Evolutionary conservation across 495 filamentous ascomycete species (phyloP).

Genomic region (Amniculicola lignicola): DNA sequence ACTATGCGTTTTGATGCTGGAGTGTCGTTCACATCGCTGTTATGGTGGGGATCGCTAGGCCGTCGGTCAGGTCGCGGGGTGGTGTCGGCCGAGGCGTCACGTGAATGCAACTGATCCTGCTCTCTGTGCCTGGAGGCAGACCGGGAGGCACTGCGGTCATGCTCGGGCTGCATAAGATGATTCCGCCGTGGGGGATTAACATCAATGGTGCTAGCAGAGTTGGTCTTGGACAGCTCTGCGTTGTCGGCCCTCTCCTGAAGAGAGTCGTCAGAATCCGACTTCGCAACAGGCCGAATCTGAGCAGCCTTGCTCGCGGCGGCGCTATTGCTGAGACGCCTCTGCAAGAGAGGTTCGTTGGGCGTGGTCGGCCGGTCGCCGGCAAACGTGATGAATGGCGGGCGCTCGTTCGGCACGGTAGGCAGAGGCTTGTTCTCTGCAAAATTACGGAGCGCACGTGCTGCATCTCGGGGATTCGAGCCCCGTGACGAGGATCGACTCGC

Average conservation of each 20-base stretch:
- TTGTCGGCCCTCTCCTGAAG: neutral
- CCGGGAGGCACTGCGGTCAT: no score
- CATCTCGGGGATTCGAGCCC: constrained; percentile 29
- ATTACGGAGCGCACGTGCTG: constrained; percentile 18
- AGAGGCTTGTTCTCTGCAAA: constrained; percentile 29
- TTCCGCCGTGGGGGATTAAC: no score
- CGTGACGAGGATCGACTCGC: constrained; percentile 34
- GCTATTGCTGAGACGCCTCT: constrained; percentile 6
- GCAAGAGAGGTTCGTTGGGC: no score
- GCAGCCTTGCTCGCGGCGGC: neutral
- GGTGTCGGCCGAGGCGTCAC: constrained; percentile 1
- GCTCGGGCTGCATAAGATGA: neutral
- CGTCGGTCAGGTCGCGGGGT: neutral
- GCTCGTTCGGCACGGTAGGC: constrained; percentile 32
- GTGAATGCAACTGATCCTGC: neutral
- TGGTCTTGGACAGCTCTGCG: no score
- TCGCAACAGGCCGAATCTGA: constrained; percentile 1
- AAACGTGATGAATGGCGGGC: constrained; percentile 16
- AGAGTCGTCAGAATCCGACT: constrained; percentile 6
- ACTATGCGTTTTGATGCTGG: neutral
- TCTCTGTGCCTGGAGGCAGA: neutral
- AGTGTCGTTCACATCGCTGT: constrained; percentile 8
- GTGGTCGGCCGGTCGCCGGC: constrained; percentile 3
- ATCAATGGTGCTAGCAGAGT: no score
- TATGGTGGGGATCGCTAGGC: neutral